Evolutionary conservation across 495 filamentous ascomycete species (phyloP), one percentile per base, ranked within the genome.

Genomic region (Penicillium coprophilum): DNA sequence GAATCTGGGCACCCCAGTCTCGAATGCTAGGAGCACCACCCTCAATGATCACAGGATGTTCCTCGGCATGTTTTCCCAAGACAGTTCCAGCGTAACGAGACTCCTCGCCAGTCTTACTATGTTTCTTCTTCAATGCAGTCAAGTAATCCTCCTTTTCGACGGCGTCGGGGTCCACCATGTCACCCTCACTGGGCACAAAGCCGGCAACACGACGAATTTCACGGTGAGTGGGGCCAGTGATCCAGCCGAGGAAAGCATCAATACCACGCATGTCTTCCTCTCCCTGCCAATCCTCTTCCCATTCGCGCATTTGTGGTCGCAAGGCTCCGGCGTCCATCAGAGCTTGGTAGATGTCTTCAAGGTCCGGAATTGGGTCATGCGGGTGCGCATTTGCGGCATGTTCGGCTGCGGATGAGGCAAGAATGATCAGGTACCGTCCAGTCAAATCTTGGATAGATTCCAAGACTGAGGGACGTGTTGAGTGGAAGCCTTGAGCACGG

Each of bases 271-370:
- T 76, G 66, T 97, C 92, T 64, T 94, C 90, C 12, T 80, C 77
- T 0, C 80, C 78, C 65, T 72, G 59, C 62, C 81, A 85, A 5
- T 74, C 69, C 62, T 87, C 85, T 59, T 86, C 85, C 68, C 77
- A 75, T 20, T 75, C 76, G 38, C 76, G 71, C 44, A 82, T 69
- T 56, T 87, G 80, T 3, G 90, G 87, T 48, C 80, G 71, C 7
- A 96, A 66, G 0, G 83, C 83, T 50, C 90, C 90, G 41, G 79
- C 83, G 55, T 92, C 87, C 63, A 90, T 80, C 45, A 97, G 71
- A 2, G 92, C 92, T 72, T 92, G 82, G 59, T 90, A 85, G 62
- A 95, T 82, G 70, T 97, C 91, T 53, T 86, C 83, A 10, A 96
- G 73, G 19, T 74, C 82, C 1, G 82, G 82, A 3, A 67, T 62